Percentiles rank a stretch among this genome's conserved stretches.
These are phyloP conservation scores for Tephrocybe sp. DNA, from an alignment of 768 basidiomycete genomes.

Conservation along the genomic window DNA sequence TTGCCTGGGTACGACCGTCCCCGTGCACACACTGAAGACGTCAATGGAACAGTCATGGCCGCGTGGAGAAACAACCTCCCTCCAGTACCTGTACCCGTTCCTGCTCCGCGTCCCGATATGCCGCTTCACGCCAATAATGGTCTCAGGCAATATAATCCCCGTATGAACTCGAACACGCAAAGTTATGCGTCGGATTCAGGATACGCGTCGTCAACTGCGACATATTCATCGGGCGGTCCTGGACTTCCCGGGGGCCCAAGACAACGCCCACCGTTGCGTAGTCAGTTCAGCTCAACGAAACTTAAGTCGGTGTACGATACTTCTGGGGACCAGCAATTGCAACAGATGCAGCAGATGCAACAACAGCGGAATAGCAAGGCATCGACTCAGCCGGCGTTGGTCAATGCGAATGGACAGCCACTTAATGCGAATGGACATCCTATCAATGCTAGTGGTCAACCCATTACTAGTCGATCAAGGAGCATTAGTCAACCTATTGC, in stretches of 20 bases:
- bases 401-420: constrained; percentile 27
- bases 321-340: constrained; percentile 24
- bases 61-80: constrained; percentile 60
- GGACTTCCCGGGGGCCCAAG: constrained; percentile 24
- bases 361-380: constrained; percentile 24
- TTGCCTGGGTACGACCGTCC: constrained; percentile 49
- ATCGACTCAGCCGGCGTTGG: constrained; percentile 19
- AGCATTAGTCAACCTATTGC: constrained; percentile 79
- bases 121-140: constrained; percentile 16
- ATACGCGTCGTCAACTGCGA: constrained; percentile 25
- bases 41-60: constrained; percentile 57
- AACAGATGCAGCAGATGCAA: constrained; percentile 5
- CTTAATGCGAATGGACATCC: constrained; percentile 29
- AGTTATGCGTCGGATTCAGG: constrained; percentile 47
- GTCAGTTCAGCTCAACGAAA: constrained; percentile 68
- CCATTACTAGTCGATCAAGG: constrained; percentile 54
- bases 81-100: constrained; percentile 31
- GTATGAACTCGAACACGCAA: constrained; percentile 42
- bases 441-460: constrained; percentile 23
- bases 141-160: constrained; percentile 41
- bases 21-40: constrained; percentile 69
- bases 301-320: constrained; percentile 54
- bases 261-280: constrained; percentile 51
- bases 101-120: constrained; percentile 19
- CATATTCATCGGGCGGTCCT: constrained; percentile 10